A percentile compares a stretch with the other conserved stretches of the same genome.
phyloP scores from a whole-genome alignment of 1,284 basidiomycete species.

The Apiotrichum laibachii region DNA sequence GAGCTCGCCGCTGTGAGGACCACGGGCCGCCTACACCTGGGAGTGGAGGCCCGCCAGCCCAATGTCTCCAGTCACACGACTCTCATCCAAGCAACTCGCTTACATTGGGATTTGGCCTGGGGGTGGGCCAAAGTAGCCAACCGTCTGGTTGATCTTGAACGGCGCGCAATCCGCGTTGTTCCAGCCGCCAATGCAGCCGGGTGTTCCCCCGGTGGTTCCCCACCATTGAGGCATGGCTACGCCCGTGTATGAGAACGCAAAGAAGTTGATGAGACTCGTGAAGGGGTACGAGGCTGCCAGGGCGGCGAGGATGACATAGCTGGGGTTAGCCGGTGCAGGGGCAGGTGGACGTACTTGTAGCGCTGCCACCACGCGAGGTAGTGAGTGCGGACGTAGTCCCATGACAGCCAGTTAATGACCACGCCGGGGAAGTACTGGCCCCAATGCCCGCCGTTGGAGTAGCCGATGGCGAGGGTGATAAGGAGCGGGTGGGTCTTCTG shows the following conservation, averaged over 20 bases:
- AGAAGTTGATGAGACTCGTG: constrained; percentile 88
- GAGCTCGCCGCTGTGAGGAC: too few species aligned
- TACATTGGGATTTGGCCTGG: too few species aligned
- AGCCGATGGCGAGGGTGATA: not conserved
- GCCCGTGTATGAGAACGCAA: constrained; percentile 71
- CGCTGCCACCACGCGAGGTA: constrained; percentile 38
- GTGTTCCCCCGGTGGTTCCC: constrained; percentile 61
- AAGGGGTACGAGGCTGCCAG: too few species aligned
- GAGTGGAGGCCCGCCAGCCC: too few species aligned
- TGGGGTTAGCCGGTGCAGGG: constrained; percentile 44
- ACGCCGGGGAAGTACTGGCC: not conserved
- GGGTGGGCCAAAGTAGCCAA: constrained; percentile 20
- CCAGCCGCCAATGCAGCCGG: constrained; percentile 19
- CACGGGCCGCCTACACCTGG: too few species aligned
- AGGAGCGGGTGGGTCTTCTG: constrained; percentile 1
- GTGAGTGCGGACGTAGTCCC: not conserved
- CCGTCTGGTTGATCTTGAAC: constrained; percentile 12
- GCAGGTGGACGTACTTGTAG: constrained; percentile 49
- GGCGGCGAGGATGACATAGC: constrained; percentile 51
- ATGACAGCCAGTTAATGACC: not conserved
- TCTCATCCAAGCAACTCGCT: too few species aligned
- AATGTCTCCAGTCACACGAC: too few species aligned
- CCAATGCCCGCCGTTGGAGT: not conserved
- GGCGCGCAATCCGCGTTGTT: constrained; percentile 9
- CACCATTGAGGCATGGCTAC: constrained; percentile 69